Conservation (phyloP, 1,284 basidiomycete species). For the Rhodotorula sp. region DNA sequence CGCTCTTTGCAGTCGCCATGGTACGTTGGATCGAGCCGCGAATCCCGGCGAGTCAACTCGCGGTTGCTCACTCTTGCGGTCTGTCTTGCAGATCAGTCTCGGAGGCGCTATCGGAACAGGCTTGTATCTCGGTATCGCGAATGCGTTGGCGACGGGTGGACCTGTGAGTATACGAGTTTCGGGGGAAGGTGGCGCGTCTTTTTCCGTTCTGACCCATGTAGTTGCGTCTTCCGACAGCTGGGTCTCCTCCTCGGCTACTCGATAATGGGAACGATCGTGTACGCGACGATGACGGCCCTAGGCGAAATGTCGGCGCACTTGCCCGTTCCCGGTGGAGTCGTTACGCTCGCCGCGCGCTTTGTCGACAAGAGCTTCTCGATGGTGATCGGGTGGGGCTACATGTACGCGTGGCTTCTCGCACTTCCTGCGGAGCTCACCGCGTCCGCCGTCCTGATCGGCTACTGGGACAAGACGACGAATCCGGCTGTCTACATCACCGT, state of each 20-base stretch:
- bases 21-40: neutral
- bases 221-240: constrained; percentile 50
- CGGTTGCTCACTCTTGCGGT: neutral
- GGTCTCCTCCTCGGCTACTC: constrained; percentile 47
- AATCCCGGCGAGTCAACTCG: neutral
- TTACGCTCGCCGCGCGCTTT: constrained; percentile 73
- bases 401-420: constrained; percentile 36
- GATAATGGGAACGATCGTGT: constrained; percentile 7
- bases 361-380: constrained; percentile 75
- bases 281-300: constrained; percentile 43
- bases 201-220: constrained; percentile 51
- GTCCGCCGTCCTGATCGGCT: constrained; percentile 48
- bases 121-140: constrained; percentile 38
- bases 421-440: constrained; percentile 51
- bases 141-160: constrained; percentile 6
- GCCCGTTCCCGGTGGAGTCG: constrained; percentile 50
- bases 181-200: neutral
- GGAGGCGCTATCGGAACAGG: constrained; percentile 32
- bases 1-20: neutral
- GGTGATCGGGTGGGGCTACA: constrained; percentile 61
- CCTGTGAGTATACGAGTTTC: neutral
- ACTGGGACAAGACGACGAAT: constrained; percentile 55
- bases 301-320: constrained; percentile 67
- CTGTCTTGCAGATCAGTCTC: neutral
- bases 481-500: constrained; percentile 73